Evolutionary conservation across 75 land plant species (phyloP).

Genomic region (Picea sitchensis): DNA sequence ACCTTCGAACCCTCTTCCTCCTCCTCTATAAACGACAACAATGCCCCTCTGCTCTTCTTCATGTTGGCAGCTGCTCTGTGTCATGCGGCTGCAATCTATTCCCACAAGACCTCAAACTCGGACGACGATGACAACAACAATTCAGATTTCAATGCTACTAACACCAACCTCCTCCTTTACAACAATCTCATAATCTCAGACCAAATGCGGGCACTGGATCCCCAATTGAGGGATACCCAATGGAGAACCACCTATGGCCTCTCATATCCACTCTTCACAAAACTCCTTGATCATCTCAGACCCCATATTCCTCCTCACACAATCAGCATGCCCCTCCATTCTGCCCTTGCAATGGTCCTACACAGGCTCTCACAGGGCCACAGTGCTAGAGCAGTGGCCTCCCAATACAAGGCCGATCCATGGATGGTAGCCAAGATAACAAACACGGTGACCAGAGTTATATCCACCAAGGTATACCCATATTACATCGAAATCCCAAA

Average conservation of each 20-base stretch:
- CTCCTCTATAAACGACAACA: slow-evolving; percentile 27
- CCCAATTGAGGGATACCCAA: slow-evolving; percentile 45
- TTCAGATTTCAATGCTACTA: slow-evolving; percentile 3
- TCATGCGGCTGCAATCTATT: slow-evolving; percentile 18
- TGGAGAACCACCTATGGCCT: slow-evolving; percentile 53
- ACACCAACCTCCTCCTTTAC: slow-evolving; percentile 16
- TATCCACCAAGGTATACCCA: slow-evolving; percentile 61
- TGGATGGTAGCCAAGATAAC: slow-evolving; percentile 50
- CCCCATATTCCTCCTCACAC: slow-evolving; percentile 28
- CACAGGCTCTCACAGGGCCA: slow-evolving; percentile 49
- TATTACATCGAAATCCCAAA: slow-evolving; percentile 49
- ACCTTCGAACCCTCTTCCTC: slow-evolving; percentile 40
- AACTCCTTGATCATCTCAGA: slow-evolving; percentile 42
- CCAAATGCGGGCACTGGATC: slow-evolving; percentile 43
- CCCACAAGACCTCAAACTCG: slow-evolving; percentile 3
- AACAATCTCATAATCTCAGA: slow-evolving; percentile 34
- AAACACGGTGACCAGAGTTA: slow-evolving; percentile 47
- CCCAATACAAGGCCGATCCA: slow-evolving; percentile 35
- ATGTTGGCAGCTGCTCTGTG: slow-evolving; percentile 50
- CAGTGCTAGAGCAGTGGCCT: slow-evolving; percentile 28
- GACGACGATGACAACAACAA: slow-evolving; percentile 1
- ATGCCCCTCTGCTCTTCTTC: slow-evolving; percentile 61
- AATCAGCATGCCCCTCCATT: slow-evolving; percentile 38
- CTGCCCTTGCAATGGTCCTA: slow-evolving; percentile 57
- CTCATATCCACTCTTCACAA: slow-evolving; percentile 50